Base-by-base conservation (phyloP, 2,329 filamentous ascomycete species). In the Trichoderma simmonsii region DNA sequence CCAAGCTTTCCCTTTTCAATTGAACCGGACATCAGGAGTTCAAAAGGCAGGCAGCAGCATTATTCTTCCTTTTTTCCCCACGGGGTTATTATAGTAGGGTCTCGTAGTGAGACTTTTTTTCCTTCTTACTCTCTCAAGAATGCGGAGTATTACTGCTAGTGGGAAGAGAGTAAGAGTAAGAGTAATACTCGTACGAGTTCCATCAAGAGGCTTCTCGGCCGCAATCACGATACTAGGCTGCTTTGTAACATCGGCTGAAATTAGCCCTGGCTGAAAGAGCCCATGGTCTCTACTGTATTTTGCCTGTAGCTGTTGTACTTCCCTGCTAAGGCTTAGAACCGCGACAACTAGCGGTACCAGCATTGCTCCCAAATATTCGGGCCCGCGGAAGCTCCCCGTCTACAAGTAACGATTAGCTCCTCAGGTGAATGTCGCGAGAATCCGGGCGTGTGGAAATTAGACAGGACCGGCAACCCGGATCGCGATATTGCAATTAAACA, bases 381-480 rank as follows among this genome's bases (percentile, higher is more conserved):
- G 71, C 34, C 66, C 66, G 71, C 71, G 64, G 59, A 64, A 64
- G 64, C 34, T 51, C 70, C 66, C 70, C 65, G 66, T 21, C 66
- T 4, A n/a, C 48, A 24, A 54, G 48, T 1, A 54, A 54, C 63
- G 51, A 66, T 72, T 63, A 57, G 48, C 70, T 72, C 39, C 56
- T 43, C 69, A 43, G n/a, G 11, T 32, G 15, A 34, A 59, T 12
- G 60, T 15, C 12, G 54, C 36, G n/a, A 39, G 61, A 60, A 60
- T 71, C 69, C 69, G 61, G 61, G 61, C 51, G 32, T 57, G 70
- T 72, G 70, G 70, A 72, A 72, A 72, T 72, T 72, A 63, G 43
- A 68, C 43, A 43, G 70, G 69, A 64, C 48, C 63, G 32, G 43
- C 65, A 68, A 36, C 48, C 48, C 39, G 68, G 60, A 70, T 70